phyloP scores from a whole-genome alignment of 129 eudicot species.

The Helianthus tuberosus region DNA sequence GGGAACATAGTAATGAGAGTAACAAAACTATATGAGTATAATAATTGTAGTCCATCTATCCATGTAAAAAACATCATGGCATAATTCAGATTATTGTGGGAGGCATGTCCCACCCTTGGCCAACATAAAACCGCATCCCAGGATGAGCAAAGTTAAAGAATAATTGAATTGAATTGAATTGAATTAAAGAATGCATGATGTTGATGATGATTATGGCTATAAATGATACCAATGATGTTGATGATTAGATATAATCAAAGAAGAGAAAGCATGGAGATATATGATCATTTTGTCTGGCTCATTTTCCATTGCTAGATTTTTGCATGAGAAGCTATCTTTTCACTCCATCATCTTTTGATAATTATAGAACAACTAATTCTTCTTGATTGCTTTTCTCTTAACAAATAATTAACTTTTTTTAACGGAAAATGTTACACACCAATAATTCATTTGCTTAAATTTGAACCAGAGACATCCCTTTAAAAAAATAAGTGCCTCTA shows the following conservation, averaged over 20 bases:
- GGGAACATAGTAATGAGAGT: conserved; percentile 37
- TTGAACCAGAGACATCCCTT: too few species aligned
- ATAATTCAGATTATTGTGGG: conserved; percentile 31
- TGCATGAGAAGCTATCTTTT: conserved; percentile 39
- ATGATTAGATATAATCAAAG: conserved; percentile 37
- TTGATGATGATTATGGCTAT: not conserved
- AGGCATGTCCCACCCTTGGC: conserved; percentile 36
- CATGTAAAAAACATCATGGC: conserved; percentile 31
- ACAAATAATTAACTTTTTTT: too few species aligned
- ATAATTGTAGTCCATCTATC: conserved; percentile 28
- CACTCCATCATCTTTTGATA: conserved; percentile 11
- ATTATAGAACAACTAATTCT: too few species aligned
- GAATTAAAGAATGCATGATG: too few species aligned
- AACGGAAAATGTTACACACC: too few species aligned
- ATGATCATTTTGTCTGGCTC: conserved; percentile 35
- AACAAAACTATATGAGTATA: conserved; percentile 23
- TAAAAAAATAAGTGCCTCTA: too few species aligned
- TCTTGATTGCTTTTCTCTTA: too few species aligned
- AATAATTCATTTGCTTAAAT: too few species aligned
- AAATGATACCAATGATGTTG: conserved; percentile 12
- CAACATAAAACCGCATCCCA: conserved; percentile 43
- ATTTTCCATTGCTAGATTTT: conserved; percentile 20
- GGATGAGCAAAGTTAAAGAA: conserved; percentile 21
- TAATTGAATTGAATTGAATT: too few species aligned
- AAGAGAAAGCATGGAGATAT: conserved; percentile 35